Conservation (phyloP, 108 stramenopile species). For the Conticribra weissflogii region DNA sequence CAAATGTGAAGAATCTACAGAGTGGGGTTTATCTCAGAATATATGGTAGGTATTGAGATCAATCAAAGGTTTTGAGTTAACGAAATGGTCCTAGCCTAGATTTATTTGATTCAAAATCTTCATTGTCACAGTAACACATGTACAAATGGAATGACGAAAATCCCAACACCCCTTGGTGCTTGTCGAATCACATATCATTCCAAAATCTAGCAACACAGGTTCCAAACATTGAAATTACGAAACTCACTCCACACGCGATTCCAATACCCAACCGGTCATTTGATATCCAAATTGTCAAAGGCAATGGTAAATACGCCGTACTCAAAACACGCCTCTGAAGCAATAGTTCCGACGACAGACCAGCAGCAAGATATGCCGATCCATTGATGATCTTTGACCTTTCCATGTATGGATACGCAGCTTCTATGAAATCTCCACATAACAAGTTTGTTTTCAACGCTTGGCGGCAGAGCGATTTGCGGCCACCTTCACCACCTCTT, state of each 20-base stretch:
- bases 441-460: slow-evolving; percentile 73
- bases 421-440: slow-evolving; percentile 87
- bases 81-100: no score
- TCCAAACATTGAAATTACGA: slow-evolving; percentile 53
- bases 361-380: slow-evolving; percentile 71
- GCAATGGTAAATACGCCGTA: slow-evolving; percentile 74
- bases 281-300: slow-evolving; percentile 53
- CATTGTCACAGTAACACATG: no score
- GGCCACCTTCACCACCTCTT: slow-evolving; percentile 7
- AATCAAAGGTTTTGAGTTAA: no score
- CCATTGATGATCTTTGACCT: slow-evolving; percentile 51
- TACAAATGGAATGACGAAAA: no score
- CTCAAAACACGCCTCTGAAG: slow-evolving; percentile 27
- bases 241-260: slow-evolving; percentile 46
- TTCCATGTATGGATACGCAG: slow-evolving; percentile 88
- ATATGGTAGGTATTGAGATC: no score
- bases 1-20: no score
- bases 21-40: no score
- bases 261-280: slow-evolving; percentile 48
- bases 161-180: no score
- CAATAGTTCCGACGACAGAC: slow-evolving; percentile 50
- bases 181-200: no score
- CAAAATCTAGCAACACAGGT: no score
- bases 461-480: slow-evolving; percentile 42
- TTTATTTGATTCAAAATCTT: no score